Base-by-base conservation (phyloP, 768 basidiomycete species). In the Hortiboletus campestris region DNA sequence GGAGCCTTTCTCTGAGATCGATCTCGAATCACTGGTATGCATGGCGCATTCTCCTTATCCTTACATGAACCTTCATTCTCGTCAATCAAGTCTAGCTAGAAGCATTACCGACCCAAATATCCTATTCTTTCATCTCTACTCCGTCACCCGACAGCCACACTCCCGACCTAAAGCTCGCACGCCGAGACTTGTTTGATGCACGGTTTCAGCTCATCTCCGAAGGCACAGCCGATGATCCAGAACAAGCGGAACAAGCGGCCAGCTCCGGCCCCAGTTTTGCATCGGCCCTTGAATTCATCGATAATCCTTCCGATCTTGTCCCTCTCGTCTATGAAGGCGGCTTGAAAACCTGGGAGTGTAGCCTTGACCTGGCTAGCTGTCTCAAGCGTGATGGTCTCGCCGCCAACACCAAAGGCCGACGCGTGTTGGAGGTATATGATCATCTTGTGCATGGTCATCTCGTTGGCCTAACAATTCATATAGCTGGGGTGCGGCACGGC, bases 321-420 rank as follows among this genome's bases (percentile, higher is more conserved):
- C 89, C 94, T 3, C 87, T 94, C 1, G 79, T 94, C 1, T 98
- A 99, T 62, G 96, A 99, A 74, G 96, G 96, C 20, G 96, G 96
- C 6, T 70, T 98, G 49, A 98, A 98, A 73, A 98, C 94, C 2
- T 99, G 96, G 96, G 96, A 99, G 70, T 96, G 93, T 61, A 89
- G 91, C 46, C 72, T 94, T 14, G 96, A 98, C 69, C 77, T 98
- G 3, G 90, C 89, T 0, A 78, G 82, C 34, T 88, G 86, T 61
- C 74, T 91, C 13, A 74, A 78, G 51, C 63, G 70, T 20, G 57
- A 77, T 43, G 63, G 55, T 1, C 41, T 61, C 25, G 55, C 53
- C 7, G 47, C 73, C 42, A 51, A 55, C 25, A 59, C 75, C 6
- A 64, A 61, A 32, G 88, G 86, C 1, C 82, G 79, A 62, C 77